Conservation (phyloP, 1,284 basidiomycete species). For the Naganishia sp. region DNA sequence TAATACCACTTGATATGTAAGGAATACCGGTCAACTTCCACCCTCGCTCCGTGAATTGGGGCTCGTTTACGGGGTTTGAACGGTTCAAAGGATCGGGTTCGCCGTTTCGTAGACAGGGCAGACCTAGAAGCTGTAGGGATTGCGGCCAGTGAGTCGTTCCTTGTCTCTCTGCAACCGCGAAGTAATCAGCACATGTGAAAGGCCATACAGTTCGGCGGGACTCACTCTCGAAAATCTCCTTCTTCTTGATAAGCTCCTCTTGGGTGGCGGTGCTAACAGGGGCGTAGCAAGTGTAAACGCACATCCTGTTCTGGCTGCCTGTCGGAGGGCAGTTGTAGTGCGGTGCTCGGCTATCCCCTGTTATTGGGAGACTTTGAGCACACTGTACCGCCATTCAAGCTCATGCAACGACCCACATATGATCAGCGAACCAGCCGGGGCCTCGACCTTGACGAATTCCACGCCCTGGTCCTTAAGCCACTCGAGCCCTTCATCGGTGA, state of each 20-base stretch:
- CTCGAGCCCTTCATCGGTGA: constrained; percentile 39
- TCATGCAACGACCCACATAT: constrained; percentile 37
- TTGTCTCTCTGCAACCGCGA: constrained; percentile 2
- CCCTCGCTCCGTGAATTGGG: constrained; percentile 22
- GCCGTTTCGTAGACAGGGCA: constrained; percentile 12
- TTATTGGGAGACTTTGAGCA: background rate
- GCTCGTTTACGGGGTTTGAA: constrained; percentile 6
- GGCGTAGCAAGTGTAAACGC: constrained; percentile 23
- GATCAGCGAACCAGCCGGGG: constrained; percentile 43
- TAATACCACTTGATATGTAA: constrained; percentile 17
- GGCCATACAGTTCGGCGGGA: background rate
- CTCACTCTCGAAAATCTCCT: constrained; percentile 24
- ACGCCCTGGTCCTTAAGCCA: constrained; percentile 46
- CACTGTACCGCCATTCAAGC: too few relatives aligned
- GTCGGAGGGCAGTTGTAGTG: constrained; percentile 23
- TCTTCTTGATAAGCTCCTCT: constrained; percentile 21
- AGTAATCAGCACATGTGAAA: too few relatives aligned
- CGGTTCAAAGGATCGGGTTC: constrained; percentile 10
- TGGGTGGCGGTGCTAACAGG: constrained; percentile 15
- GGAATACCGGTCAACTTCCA: constrained; percentile 30
- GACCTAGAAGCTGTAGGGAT: constrained; percentile 3
- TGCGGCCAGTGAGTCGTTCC: constrained; percentile 27
- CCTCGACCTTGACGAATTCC: constrained; percentile 44
- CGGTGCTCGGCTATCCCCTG: constrained; percentile 25
- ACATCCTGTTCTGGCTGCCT: constrained; percentile 9